Conservation (phyloP, 768 basidiomycete genomes). For the Udeniomyces megalosporus region DNA sequence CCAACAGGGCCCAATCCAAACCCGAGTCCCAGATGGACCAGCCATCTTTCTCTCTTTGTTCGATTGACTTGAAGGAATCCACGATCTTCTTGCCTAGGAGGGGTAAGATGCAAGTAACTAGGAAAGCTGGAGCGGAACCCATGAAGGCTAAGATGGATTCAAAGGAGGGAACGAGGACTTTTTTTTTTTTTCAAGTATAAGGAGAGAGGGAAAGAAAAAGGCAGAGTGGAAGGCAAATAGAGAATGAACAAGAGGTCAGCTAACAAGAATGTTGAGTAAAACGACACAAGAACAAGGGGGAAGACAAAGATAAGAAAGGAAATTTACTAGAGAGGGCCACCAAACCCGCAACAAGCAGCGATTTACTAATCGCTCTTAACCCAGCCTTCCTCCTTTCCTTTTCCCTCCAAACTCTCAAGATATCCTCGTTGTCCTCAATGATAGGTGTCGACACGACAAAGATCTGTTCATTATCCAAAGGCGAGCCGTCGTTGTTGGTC, state of each 20-base stretch:
- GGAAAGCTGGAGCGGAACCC: conserved; percentile 11
- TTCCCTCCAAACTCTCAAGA: neutral
- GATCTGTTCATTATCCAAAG: no score
- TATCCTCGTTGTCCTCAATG: neutral
- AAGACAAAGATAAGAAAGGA: conserved; percentile 23
- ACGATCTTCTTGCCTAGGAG: conserved; percentile 9
- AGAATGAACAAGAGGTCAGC: neutral
- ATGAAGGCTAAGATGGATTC: conserved; percentile 14
- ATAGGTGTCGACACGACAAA: neutral
- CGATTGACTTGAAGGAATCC: neutral
- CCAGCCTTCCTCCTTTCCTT: neutral
- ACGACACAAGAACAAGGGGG: neutral
- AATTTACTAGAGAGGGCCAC: conserved; percentile 43
- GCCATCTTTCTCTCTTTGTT: neutral
- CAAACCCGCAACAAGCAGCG: conserved; percentile 42
- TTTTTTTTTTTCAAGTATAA: no score
- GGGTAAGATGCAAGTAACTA: conserved; percentile 9
- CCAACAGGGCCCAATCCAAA: no score
- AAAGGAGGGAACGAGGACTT: conserved; percentile 15
- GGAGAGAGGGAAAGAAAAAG: neutral
- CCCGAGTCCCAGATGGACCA: no score
- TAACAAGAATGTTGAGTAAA: neutral
- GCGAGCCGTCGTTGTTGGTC: neutral
- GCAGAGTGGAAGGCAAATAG: neutral
- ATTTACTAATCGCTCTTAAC: conserved; percentile 37